A percentile compares a stretch with the other conserved stretches of the same genome.
These are phyloP conservation scores for Phytophthora capsici DNA, from an alignment of 352 stramenopile genomes.

Conservation along the genomic window DNA sequence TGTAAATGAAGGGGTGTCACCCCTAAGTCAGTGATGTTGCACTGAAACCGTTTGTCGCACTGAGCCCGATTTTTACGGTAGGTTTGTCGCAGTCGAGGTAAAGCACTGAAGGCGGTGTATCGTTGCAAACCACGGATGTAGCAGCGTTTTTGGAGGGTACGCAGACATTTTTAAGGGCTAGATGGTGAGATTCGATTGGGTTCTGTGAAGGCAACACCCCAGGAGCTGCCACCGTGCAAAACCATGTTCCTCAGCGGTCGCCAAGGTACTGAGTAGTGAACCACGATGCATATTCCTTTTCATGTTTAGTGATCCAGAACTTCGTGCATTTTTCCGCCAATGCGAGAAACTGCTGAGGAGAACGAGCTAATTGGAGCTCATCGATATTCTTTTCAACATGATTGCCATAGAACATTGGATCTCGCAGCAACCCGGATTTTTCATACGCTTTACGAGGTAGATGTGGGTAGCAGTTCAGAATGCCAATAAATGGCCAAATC, in stretches of 20 bases:
- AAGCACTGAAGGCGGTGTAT: not conserved
- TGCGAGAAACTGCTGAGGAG: not conserved
- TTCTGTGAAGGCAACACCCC: not conserved
- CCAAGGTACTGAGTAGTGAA: not conserved
- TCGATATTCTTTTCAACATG: not conserved
- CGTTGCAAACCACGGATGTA: not conserved
- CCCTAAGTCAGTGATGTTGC: no score
- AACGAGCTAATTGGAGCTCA: not conserved
- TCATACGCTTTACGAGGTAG: not conserved
- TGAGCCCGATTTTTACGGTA: no score
- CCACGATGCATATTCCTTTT: not conserved
- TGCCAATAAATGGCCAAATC: not conserved
- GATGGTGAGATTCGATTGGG: not conserved
- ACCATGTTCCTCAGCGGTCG: not conserved
- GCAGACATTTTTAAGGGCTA: not conserved
- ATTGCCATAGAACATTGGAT: not conserved
- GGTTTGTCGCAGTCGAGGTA: not conserved
- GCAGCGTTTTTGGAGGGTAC: no score
- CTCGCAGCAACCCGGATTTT: not conserved
- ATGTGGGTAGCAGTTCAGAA: conserved; percentile 4
- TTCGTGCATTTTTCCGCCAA: not conserved
- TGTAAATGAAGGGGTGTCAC: no score
- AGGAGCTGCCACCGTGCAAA: not conserved
- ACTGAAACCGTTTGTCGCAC: no score
- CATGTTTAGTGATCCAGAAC: not conserved